Conservation (phyloP, 306 rosid species). For the Lathyrus aphaca region DNA sequence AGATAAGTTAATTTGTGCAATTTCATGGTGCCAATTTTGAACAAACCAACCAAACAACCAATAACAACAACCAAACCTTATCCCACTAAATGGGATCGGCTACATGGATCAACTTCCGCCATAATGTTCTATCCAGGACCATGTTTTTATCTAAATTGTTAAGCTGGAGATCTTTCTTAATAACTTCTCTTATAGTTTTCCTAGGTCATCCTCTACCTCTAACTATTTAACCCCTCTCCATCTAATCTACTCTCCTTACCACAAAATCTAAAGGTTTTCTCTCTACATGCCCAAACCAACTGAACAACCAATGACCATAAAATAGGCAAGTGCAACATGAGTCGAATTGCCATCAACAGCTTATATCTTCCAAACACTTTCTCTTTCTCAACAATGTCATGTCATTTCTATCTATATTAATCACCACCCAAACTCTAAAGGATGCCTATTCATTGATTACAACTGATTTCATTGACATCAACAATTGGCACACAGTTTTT, state of each 20-base stretch:
- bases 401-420: constrained; percentile 9
- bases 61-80: too few relatives aligned
- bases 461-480: background rate
- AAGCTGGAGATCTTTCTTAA: too few relatives aligned
- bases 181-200: too few relatives aligned
- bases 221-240: too few relatives aligned
- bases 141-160: too few relatives aligned
- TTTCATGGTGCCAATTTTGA: background rate
- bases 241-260: too few relatives aligned
- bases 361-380: background rate
- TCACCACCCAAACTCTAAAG: constrained; percentile 18
- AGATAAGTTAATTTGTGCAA: background rate
- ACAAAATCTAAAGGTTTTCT: too few relatives aligned
- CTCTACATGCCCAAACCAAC: too few relatives aligned
- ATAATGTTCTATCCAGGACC: too few relatives aligned
- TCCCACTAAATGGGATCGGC: too few relatives aligned
- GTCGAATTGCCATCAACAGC: constrained; percentile 12
- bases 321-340: background rate
- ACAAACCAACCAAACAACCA: background rate
- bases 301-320: constrained; percentile 2
- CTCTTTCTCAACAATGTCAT: constrained; percentile 1
- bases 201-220: too few relatives aligned
- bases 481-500: constrained; percentile 8
- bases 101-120: too few relatives aligned
- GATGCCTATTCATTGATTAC: background rate